Conservation (phyloP, 1,284 basidiomycete species). For the Fomes fomentarius region DNA sequence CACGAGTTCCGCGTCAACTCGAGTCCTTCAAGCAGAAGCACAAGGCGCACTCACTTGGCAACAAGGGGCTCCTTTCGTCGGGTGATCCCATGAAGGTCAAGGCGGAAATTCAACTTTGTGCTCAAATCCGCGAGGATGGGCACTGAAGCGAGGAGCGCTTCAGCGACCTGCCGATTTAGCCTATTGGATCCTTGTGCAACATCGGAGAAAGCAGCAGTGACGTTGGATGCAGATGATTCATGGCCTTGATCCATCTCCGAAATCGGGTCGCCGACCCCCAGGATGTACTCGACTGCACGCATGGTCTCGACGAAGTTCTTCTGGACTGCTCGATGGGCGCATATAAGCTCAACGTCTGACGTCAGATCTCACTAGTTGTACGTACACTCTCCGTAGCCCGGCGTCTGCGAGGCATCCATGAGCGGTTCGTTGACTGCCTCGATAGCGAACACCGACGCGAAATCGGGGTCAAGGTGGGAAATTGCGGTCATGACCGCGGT, state of each 20-base stretch:
- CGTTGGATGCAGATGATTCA: conserved; percentile 39
- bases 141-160: conserved; percentile 49
- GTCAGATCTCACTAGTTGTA: conserved; percentile 10
- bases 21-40: neutral
- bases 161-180: conserved; percentile 48
- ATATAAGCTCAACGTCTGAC: neutral
- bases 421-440: conserved; percentile 80
- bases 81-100: conserved; percentile 13
- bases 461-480: conserved; percentile 68
- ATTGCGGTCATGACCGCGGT: conserved; percentile 76
- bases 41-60: conserved; percentile 45
- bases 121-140: conserved; percentile 53
- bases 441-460: conserved; percentile 68
- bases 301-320: conserved; percentile 69
- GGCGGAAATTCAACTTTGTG: conserved; percentile 35
- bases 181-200: conserved; percentile 28
- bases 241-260: conserved; percentile 28
- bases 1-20: neutral
- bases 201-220: conserved; percentile 45
- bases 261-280: conserved; percentile 62
- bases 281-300: conserved; percentile 61
- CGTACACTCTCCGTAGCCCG: conserved; percentile 69
- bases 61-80: conserved; percentile 40
- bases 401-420: conserved; percentile 66
- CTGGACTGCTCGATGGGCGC: conserved; percentile 53